Percentiles rank a stretch among this genome's conserved stretches.
phyloP scores from a whole-genome alignment of 2,329 filamentous ascomycete genomes.

The Uncinocarpus reesii region DNA sequence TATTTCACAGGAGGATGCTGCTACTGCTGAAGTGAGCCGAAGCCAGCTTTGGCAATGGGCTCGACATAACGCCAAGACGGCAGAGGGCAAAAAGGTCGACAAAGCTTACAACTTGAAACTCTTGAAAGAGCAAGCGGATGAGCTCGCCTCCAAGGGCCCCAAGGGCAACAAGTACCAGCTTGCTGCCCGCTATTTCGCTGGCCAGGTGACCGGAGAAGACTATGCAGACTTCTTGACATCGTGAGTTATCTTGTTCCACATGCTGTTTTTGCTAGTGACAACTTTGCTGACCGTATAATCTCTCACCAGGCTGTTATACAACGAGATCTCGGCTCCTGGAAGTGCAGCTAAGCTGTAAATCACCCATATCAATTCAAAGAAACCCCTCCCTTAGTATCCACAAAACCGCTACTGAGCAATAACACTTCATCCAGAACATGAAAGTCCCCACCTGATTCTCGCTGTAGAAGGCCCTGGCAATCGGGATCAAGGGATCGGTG shows the following conservation, averaged over 20 bases:
- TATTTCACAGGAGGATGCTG: constrained; percentile 62
- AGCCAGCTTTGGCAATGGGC: constrained; percentile 97
- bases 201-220: constrained; percentile 91
- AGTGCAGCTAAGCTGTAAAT: constrained; percentile 51
- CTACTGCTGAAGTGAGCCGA: constrained; percentile 89
- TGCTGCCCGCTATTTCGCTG: constrained; percentile 83
- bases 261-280: neutral
- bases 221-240: constrained; percentile 92
- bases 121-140: constrained; percentile 72
- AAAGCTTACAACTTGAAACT: constrained; percentile 82
- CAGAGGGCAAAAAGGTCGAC: constrained; percentile 84
- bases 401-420: constrained; percentile 1
- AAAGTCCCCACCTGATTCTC: neutral
- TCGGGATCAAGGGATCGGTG: too few species aligned
- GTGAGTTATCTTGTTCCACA: constrained; percentile 41
- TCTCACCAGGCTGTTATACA: constrained; percentile 61
- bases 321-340: constrained; percentile 70
- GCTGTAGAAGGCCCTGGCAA: neutral
- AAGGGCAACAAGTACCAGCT: constrained; percentile 87
- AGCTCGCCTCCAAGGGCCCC: constrained; percentile 61
- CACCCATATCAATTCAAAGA: neutral
- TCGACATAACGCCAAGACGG: constrained; percentile 60
- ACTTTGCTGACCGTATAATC: neutral
- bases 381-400: neutral
- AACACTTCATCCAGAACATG: neutral